phyloP scores from a whole-genome alignment of 768 basidiomycete genomes.

The Suillus plorans region DNA sequence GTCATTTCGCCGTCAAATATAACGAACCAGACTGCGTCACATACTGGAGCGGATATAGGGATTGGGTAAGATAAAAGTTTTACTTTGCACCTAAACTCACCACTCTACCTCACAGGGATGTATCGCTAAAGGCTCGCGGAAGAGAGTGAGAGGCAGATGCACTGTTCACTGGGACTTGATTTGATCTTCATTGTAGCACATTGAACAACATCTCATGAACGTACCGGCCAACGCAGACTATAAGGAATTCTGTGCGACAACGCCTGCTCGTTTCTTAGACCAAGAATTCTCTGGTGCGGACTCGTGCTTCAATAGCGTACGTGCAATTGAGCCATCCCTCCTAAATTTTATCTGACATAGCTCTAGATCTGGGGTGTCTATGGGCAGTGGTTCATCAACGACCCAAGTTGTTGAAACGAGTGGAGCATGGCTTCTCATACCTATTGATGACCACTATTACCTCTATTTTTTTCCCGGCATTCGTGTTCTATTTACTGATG shows the following conservation, averaged over 20 bases:
- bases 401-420: neutral
- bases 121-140: constrained; percentile 19
- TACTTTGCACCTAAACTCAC: neutral
- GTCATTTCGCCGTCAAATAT: constrained; percentile 26
- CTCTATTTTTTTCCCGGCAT: neutral
- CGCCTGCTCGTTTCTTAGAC: constrained; percentile 23
- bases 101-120: constrained; percentile 22
- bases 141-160: constrained; percentile 12
- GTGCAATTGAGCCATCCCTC: neutral
- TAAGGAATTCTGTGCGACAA: constrained; percentile 35
- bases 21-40: constrained; percentile 27
- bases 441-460: neutral
- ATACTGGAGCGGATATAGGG: constrained; percentile 22
- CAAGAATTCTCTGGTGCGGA: constrained; percentile 21
- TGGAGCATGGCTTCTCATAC: neutral
- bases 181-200: constrained; percentile 16
- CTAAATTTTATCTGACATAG: neutral
- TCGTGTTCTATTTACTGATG: neutral
- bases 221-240: constrained; percentile 26
- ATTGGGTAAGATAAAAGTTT: constrained; percentile 20
- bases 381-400: constrained; percentile 14
- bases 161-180: neutral
- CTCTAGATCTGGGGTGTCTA: constrained; percentile 9
- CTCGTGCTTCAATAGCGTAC: constrained; percentile 1
- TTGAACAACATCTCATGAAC: constrained; percentile 26